Evolutionary conservation across 495 filamentous ascomycete genomes (phyloP), one percentile per base, ranked within the genome.

Genomic region (Neurospora sp.): DNA sequence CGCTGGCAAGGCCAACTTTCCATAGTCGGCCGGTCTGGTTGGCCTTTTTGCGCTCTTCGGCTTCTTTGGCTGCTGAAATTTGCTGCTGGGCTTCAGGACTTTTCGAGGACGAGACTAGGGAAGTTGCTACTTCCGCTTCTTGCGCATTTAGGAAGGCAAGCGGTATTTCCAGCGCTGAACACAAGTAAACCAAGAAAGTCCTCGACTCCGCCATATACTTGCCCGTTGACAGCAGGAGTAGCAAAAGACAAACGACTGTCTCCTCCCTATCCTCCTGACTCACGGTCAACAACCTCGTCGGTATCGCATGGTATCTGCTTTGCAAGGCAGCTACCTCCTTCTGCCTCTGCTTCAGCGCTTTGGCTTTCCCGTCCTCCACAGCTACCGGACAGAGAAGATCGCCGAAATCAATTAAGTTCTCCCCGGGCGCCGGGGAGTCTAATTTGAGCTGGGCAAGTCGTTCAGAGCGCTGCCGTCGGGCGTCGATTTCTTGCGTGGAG

Each of bases 1-100:
- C 92, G n/a, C 90, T 91, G 5, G 93, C 94, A 15, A 97, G 83
- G 0, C 94, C 93, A 43, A 97, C 93, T 77, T 97, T 97, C 93
- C 92, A 96, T 74, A 90, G 90, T 34, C 92, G 83, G 0, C 86
- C 81, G 2, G 82, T 77, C 70, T 89, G 85, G 34, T 88, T 88
- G 73, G 92, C 87, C 71, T 93, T 89, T 28, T 84, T 86, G 72
- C 89, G 87, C 74, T 89, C 88, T 78, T 92, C 84, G 1, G 88
- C 88, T 74, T 94, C 92, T 5, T 88, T 85, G 39, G 92, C 89
- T 1, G 89, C 90, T 0, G 90, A 89, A 82, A 95, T 90, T 77
- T 75, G 75, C 48, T 75, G 74, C 45, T 78, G 73, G 1, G 43
- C 70, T 0, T 76, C 77, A 0, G 81, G 82, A 24, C 77, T 77